Conservation (phyloP, 495 filamentous ascomycete genomes). For the Cryomyces minteri region DNA sequence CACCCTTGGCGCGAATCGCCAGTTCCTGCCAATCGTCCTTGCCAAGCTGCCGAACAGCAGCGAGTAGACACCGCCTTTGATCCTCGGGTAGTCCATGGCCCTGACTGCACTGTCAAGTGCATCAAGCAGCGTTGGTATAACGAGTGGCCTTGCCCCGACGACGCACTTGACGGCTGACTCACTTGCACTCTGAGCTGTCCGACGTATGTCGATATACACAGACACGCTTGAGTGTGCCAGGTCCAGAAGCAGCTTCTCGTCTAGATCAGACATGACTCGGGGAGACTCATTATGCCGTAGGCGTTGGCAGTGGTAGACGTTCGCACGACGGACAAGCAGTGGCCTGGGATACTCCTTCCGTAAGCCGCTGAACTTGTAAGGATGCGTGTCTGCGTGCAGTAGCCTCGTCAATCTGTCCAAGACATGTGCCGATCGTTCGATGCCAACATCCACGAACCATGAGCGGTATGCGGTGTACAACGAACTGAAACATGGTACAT, state of each 20-base stretch:
- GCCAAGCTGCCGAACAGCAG: conserved; percentile 73
- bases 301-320: conserved; percentile 86
- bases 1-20: conserved; percentile 75
- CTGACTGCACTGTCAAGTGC: conserved; percentile 68
- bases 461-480: conserved; percentile 80
- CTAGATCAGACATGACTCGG: conserved; percentile 64
- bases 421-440: conserved; percentile 85
- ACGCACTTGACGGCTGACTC: conserved; percentile 90
- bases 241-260: conserved; percentile 68
- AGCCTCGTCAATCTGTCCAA: conserved; percentile 72
- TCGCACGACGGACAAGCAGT: conserved; percentile 70
- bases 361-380: conserved; percentile 85
- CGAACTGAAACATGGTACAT: conserved; percentile 85
- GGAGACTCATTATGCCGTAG: conserved; percentile 83
- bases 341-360: conserved; percentile 87
- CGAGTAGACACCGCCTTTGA: conserved; percentile 87
- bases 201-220: conserved; percentile 85
- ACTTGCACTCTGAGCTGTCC: conserved; percentile 77
- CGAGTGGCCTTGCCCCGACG: conserved; percentile 64
- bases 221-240: conserved; percentile 82
- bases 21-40: conserved; percentile 75
- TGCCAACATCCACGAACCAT: conserved; percentile 97
- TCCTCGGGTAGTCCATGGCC: conserved; percentile 63
- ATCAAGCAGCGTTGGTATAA: conserved; percentile 72
- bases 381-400: conserved; percentile 64